Evolutionary conservation across 805 yeast genomes (phyloP), one percentile per base, ranked within the genome.

Genomic region (Komagataella pastoris): DNA sequence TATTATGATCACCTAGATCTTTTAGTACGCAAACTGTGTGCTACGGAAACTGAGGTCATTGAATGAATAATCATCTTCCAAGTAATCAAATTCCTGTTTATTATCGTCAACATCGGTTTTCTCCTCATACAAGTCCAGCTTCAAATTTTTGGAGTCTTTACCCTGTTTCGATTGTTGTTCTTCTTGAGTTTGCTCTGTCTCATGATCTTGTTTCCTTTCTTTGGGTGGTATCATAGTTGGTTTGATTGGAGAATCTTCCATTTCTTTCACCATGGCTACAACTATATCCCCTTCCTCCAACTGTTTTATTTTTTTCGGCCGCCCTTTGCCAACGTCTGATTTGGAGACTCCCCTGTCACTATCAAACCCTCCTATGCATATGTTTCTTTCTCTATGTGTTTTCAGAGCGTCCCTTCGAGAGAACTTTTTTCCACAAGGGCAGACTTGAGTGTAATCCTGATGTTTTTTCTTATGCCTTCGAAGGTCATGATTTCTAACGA

Each of bases 401-500:
- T 79, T 80, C 64, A 90, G 70, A 0, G 97, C 96, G 70, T 93
- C 97, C 51, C 85, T 83, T 53, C 98, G 75, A 1, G 91, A 82
- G 68, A 93, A 93, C 55, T 82, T 83, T 67, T 90, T 91, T n/a
- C 97, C 97, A 69, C 99, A 95, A 0, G 85, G 85, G 67, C 99
- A 93, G 24, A 71, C 71, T 58, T 76, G 83, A 24, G 82, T 75
- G 55, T 82, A 81, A 50, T 80, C 89, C 51, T 79, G 74, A 63
- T 93, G 99, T 14, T 90, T 86, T 63, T 87, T 88, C 57, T 80
- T 81, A 62, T 93, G 99, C 54, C 99, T 77, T 54, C 88, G 79
- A 58, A 93, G 72, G 67, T 93, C 99, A 63, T 93, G 99, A 56
- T 91, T 96, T 55, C 99, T 76, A 21, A 93, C 99, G 70, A 93